These are phyloP conservation scores for Skeletonema potamos DNA, from an alignment of 108 stramenopile species.

Conservation along the genomic window DNA sequence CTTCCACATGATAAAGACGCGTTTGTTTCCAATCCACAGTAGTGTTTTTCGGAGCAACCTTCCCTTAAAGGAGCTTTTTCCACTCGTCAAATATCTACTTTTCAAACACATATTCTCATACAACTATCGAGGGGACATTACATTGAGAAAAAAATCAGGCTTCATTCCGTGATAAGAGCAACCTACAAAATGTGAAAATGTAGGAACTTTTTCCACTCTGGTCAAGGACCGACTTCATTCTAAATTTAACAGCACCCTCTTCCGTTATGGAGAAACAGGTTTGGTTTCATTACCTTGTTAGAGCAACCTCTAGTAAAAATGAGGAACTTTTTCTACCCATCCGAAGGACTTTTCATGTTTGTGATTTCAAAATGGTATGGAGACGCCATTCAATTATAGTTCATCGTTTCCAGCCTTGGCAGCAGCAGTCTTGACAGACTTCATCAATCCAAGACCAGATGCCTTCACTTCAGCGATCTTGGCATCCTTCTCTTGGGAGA, in stretches of 20 bases:
- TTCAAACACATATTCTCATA: neutral
- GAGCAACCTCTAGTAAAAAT: neutral
- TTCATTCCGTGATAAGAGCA: neutral
- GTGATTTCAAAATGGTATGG: neutral
- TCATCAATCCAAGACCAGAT: constrained; percentile 86
- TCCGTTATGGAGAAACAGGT: neutral
- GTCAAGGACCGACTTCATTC: neutral
- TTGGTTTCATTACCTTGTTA: neutral
- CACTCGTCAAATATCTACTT: neutral
- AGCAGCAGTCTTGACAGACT: constrained; percentile 64
- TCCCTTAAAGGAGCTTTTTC: no score
- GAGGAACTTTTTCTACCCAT: neutral
- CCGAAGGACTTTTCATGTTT: neutral
- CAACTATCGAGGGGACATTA: neutral
- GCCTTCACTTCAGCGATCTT: constrained; percentile 75
- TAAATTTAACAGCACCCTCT: neutral
- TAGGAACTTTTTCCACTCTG: neutral
- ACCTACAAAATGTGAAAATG: neutral
- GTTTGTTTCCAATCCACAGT: neutral
- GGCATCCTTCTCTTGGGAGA: constrained; percentile 71
- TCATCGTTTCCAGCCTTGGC: constrained; percentile 54
- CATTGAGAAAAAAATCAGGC: neutral
- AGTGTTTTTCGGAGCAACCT: neutral
- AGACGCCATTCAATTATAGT: constrained; percentile 34
- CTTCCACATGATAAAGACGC: neutral